These are phyloP conservation scores for Apium graveolens DNA, from an alignment of 129 eudicot species.

Conservation along the genomic window DNA sequence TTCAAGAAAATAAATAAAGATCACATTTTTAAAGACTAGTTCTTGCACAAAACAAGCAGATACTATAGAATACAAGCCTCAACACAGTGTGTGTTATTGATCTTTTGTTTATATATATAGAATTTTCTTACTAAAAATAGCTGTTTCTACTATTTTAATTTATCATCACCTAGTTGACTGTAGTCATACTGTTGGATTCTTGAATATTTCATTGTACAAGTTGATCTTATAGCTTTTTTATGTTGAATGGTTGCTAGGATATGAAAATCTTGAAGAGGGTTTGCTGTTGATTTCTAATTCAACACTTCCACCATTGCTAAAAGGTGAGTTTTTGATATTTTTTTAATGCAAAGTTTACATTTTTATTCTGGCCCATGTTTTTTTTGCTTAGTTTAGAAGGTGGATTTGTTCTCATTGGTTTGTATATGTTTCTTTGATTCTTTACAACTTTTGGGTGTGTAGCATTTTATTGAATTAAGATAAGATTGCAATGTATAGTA, in stretches of 20 bases:
- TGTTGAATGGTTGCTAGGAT: slow-evolving; percentile 2
- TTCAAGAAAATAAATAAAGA: slow-evolving; percentile 4
- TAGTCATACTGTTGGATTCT: neutral
- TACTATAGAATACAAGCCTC: neutral
- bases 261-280: slow-evolving; percentile 13
- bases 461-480: neutral
- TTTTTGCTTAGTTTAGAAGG: slow-evolving; percentile 1
- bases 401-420: neutral
- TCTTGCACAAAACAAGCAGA: neutral
- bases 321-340: slow-evolving; percentile 7
- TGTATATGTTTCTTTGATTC: neutral
- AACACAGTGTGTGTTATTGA: neutral
- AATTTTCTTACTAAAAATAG: slow-evolving; percentile 9
- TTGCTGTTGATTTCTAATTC: neutral
- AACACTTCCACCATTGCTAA: slow-evolving; percentile 11
- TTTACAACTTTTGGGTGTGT: neutral
- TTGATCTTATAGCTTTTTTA: neutral
- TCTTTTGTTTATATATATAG: neutral
- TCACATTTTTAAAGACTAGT: neutral
- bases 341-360: slow-evolving; percentile 9
- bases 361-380: slow-evolving; percentile 1
- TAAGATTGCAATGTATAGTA: neutral
- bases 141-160: neutral
- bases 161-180: neutral
- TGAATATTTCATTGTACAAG: neutral